These are phyloP conservation scores for Rehmannia glutinosa DNA, from an alignment of 257 asterid species.

Conservation along the genomic window DNA sequence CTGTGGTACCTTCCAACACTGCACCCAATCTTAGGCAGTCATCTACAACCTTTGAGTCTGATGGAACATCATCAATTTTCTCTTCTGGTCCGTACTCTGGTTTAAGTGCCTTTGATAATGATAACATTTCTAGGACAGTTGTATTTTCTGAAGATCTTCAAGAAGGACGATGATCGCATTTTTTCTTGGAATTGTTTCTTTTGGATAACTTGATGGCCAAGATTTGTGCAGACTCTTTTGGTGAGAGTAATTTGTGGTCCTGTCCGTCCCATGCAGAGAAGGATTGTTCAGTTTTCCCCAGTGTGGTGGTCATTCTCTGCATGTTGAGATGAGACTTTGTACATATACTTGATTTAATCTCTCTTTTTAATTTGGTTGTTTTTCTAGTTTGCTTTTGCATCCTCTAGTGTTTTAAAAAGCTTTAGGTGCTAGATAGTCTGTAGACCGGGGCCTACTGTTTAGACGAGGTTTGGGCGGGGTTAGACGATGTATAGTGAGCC, in stretches of 20 bases:
- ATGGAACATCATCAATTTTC: slow-evolving; percentile 84
- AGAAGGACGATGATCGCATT: slow-evolving; percentile 63
- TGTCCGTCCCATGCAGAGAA: slow-evolving; percentile 39
- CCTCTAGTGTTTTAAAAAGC: too few species aligned
- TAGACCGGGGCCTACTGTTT: too few species aligned
- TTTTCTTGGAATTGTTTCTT: background rate
- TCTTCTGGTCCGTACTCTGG: slow-evolving; percentile 96
- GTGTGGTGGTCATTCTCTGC: slow-evolving; percentile 38
- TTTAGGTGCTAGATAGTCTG: too few species aligned
- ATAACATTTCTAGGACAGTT: slow-evolving; percentile 56
- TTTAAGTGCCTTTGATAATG: slow-evolving; percentile 59
- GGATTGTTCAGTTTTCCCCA: slow-evolving; percentile 34
- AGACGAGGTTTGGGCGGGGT: too few species aligned
- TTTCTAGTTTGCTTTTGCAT: background rate
- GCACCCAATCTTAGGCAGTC: slow-evolving; percentile 84
- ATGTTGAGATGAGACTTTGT: slow-evolving; percentile 46
- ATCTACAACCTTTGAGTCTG: slow-evolving; percentile 84
- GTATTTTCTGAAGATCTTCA: slow-evolving; percentile 95
- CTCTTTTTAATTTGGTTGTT: background rate
- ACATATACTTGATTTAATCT: slow-evolving; percentile 25
- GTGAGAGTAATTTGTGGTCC: slow-evolving; percentile 13
- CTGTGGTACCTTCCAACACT: slow-evolving; percentile 36
- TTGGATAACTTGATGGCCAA: background rate
- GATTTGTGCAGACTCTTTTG: background rate
- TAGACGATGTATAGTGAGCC: too few species aligned